phyloP scores from a whole-genome alignment of 2,329 filamentous ascomycete genomes.

The Cladosporium sp. region DNA sequence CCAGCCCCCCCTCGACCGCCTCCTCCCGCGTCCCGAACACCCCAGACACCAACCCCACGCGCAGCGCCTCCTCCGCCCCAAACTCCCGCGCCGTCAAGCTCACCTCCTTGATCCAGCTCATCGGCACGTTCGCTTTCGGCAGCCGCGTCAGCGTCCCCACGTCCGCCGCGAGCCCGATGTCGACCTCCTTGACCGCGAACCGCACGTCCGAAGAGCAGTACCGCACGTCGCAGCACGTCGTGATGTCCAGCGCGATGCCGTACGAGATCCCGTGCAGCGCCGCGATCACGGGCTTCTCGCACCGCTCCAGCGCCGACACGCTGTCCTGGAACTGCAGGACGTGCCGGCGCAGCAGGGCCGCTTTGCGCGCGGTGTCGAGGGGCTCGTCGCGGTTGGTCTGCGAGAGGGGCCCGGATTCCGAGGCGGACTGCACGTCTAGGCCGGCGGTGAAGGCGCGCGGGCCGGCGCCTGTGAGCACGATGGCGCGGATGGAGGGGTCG shows the following conservation, averaged over 20 bases:
- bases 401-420: constrained; percentile 10
- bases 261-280: constrained; percentile 73
- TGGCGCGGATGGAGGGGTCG: constrained; percentile 65
- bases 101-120: constrained; percentile 75
- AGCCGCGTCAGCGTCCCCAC: constrained; percentile 69
- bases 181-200: constrained; percentile 73
- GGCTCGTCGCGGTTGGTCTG: neutral
- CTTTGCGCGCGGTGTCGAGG: constrained; percentile 25
- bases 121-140: constrained; percentile 64
- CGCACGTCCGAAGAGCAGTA: constrained; percentile 51
- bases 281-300: constrained; percentile 84
- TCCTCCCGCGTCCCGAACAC: constrained; percentile 57
- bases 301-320: constrained; percentile 70
- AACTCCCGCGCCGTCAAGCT: constrained; percentile 66
- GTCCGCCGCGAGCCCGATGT: constrained; percentile 74
- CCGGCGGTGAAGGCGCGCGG: constrained; percentile 80
- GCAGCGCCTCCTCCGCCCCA: constrained; percentile 59
- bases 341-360: constrained; percentile 51
- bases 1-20: constrained; percentile 56
- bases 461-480: constrained; percentile 76
- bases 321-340: constrained; percentile 75
- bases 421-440: constrained; percentile 58
- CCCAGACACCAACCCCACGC: constrained; percentile 63
- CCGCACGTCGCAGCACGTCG: constrained; percentile 64
- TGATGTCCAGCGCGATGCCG: constrained; percentile 67